Evolutionary conservation across 2,329 filamentous ascomycete species (phyloP).

Genomic region (Knoxdaviesia capensis): DNA sequence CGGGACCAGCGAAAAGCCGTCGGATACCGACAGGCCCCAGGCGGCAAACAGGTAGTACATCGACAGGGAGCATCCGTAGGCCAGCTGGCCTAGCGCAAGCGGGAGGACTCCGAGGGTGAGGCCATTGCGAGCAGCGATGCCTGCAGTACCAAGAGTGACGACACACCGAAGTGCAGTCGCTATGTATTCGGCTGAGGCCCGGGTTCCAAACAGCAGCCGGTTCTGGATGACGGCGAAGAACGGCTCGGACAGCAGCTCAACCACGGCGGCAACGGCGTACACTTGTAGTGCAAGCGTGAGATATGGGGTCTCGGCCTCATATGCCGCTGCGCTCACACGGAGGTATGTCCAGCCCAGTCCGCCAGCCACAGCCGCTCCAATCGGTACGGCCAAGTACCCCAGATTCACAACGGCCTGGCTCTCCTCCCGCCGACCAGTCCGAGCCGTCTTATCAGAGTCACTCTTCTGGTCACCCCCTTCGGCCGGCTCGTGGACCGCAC

Average conservation of each 20-base stretch:
- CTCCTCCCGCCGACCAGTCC: slow-evolving; percentile 11
- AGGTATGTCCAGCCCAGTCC: slow-evolving; percentile 50
- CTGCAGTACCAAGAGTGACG: slow-evolving; percentile 49
- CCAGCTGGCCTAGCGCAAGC: slow-evolving; percentile 72
- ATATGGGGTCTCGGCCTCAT: slow-evolving; percentile 34
- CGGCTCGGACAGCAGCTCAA: slow-evolving; percentile 75
- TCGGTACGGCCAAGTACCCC: slow-evolving; percentile 54
- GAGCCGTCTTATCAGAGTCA: slow-evolving; percentile 4
- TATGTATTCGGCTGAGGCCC: slow-evolving; percentile 64
- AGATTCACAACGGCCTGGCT: slow-evolving; percentile 73
- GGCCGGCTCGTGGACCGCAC: slow-evolving; percentile 13
- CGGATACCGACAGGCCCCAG: slow-evolving; percentile 28
- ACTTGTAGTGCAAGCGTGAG: slow-evolving; percentile 32
- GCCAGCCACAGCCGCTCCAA: slow-evolving; percentile 46
- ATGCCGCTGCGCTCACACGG: slow-evolving; percentile 20
- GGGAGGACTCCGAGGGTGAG: slow-evolving; percentile 56
- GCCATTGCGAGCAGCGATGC: slow-evolving; percentile 33
- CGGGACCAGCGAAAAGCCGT: slow-evolving; percentile 50
- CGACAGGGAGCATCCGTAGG: slow-evolving; percentile 51
- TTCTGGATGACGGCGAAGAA: slow-evolving; percentile 78
- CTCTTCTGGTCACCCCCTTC: slow-evolving; percentile 5
- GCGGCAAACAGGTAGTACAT: slow-evolving; percentile 48
- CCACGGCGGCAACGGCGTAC: slow-evolving; percentile 34
- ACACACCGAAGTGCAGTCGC: slow-evolving; percentile 64
- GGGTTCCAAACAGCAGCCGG: slow-evolving; percentile 56